Percentiles rank a stretch among this genome's conserved stretches.
phyloP scores from a whole-genome alignment of 129 eudicot genomes.

The Pseudognaphalium luteoalbum region DNA sequence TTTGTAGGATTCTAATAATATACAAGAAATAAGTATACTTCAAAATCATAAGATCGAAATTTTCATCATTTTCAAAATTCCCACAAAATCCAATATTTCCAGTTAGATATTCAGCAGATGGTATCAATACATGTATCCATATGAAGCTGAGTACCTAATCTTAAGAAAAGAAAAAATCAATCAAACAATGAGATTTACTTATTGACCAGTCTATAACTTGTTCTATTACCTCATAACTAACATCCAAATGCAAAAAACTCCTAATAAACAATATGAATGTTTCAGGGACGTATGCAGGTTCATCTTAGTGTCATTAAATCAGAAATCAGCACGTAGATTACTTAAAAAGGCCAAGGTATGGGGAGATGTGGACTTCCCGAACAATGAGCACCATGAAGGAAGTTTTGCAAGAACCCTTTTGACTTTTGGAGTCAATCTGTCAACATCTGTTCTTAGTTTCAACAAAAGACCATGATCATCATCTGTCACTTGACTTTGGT shows the following conservation, averaged over 20 bases:
- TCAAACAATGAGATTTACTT: conserved; percentile 19
- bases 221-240: conserved; percentile 34
- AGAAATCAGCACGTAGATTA: conserved; percentile 49
- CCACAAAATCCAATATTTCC: background rate
- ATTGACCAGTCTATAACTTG: conserved; percentile 17
- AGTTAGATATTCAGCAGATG: background rate
- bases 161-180: background rate
- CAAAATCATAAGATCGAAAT: background rate
- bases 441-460: conserved; percentile 75
- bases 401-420: conserved; percentile 62
- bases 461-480: conserved; percentile 35
- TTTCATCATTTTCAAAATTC: conserved; percentile 13
- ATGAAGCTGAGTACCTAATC: too few relatives aligned
- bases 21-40: background rate
- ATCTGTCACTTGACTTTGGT: conserved; percentile 21
- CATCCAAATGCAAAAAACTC: conserved; percentile 18
- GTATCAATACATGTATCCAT: background rate
- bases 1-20: background rate
- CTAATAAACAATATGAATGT: background rate
- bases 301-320: conserved; percentile 6
- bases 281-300: background rate
- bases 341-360: conserved; percentile 62
- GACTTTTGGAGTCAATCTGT: conserved; percentile 63
- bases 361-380: conserved; percentile 93
- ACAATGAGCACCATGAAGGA: conserved; percentile 86